Conservation (phyloP, 768 basidiomycete species). For the Infundibulicybe gibba region DNA sequence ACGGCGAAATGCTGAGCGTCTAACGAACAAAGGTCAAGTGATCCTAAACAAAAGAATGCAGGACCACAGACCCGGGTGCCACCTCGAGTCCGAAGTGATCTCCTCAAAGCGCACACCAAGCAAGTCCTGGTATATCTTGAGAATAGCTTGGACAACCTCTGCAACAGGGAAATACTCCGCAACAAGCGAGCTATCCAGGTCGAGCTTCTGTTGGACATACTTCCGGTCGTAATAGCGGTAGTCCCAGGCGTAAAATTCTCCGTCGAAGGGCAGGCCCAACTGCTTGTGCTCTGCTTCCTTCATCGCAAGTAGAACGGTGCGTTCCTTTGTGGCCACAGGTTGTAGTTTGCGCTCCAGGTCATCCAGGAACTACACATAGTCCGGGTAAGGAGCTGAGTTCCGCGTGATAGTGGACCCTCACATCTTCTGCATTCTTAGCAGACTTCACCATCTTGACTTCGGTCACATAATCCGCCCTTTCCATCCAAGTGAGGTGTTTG, state of each 20-base stretch:
- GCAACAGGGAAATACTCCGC: slow-evolving; percentile 90
- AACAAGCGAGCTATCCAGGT: slow-evolving; percentile 72
- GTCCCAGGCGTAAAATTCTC: slow-evolving; percentile 81
- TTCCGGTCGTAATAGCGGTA: slow-evolving; percentile 73
- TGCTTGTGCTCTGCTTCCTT: slow-evolving; percentile 73
- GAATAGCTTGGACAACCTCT: slow-evolving; percentile 76
- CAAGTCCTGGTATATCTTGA: slow-evolving; percentile 80
- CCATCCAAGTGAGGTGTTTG: background rate
- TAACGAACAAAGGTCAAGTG: slow-evolving; percentile 14
- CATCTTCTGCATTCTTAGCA: slow-evolving; percentile 55
- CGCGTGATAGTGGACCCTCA: slow-evolving; percentile 12
- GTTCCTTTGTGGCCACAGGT: slow-evolving; percentile 69
- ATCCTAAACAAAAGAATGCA: background rate
- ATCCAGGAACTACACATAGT: slow-evolving; percentile 57
- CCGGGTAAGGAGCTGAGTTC: slow-evolving; percentile 3
- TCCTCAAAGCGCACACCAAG: slow-evolving; percentile 77
- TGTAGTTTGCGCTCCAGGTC: slow-evolving; percentile 73
- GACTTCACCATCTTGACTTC: slow-evolving; percentile 86
- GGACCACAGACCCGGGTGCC: slow-evolving; percentile 67
- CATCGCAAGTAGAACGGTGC: slow-evolving; percentile 59
- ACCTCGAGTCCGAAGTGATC: slow-evolving; percentile 51
- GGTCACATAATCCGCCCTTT: slow-evolving; percentile 74
- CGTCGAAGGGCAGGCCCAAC: slow-evolving; percentile 60
- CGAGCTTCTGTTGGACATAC: slow-evolving; percentile 61
- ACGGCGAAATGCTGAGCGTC: slow-evolving; percentile 85